phyloP scores from a whole-genome alignment of 805 yeast species.

The Trichomonascus vanleenenianus region DNA sequence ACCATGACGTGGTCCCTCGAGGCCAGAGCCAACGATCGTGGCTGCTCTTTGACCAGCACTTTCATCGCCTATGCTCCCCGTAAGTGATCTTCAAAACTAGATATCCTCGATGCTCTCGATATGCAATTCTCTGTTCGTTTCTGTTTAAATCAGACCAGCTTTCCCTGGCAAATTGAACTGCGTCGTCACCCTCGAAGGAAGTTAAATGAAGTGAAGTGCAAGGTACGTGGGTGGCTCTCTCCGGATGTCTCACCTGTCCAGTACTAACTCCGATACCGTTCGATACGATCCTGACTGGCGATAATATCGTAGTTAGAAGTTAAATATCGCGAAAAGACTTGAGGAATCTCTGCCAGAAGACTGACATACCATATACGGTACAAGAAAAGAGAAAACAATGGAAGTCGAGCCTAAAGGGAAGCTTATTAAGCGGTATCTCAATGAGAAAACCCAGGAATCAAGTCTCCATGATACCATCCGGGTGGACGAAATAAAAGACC shows the following conservation, averaged over 20 bases:
- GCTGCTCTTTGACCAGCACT: slow-evolving; percentile 52
- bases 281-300: no score
- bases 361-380: not conserved
- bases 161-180: not conserved
- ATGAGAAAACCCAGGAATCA: not conserved
- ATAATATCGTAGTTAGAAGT: no score
- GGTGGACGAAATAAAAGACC: not conserved
- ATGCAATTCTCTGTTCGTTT: not conserved
- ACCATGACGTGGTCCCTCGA: slow-evolving; percentile 52
- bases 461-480: not conserved
- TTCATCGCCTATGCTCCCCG: slow-evolving; percentile 36
- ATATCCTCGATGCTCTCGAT: not conserved
- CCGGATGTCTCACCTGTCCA: not conserved
- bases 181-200: not conserved
- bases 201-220: not conserved
- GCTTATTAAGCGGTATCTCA: slow-evolving; percentile 4
- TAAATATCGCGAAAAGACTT: no score
- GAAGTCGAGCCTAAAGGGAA: slow-evolving; percentile 5
- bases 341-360: no score
- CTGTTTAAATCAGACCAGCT: no score
- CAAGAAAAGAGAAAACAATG: not conserved
- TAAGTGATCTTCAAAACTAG: not conserved
- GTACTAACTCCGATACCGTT: no score
- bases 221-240: not conserved
- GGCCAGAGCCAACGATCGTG: slow-evolving; percentile 63